Percentiles rank a stretch among this genome's conserved stretches.
phyloP scores from a whole-genome alignment of 495 filamentous ascomycete genomes.

The Penicillium crystallinum region DNA sequence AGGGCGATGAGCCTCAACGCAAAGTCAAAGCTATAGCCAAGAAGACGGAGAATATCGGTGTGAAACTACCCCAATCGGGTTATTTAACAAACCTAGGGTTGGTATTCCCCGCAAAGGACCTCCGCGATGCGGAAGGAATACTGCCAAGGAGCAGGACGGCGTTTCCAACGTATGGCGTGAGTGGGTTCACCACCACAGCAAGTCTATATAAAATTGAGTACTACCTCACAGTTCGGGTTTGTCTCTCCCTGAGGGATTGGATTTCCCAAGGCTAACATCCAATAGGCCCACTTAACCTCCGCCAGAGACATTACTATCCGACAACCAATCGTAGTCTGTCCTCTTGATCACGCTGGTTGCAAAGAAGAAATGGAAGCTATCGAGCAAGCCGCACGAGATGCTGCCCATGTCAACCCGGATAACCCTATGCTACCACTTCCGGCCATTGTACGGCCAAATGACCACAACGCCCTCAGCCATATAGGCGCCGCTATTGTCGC shows the following conservation, averaged over 20 bases:
- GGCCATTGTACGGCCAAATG: slow-evolving; percentile 71
- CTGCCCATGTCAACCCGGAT: slow-evolving; percentile 74
- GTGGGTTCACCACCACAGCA: slow-evolving; percentile 88
- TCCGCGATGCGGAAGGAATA: slow-evolving; percentile 82
- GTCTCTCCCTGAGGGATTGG: slow-evolving; percentile 10
- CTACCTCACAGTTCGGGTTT: slow-evolving; percentile 87
- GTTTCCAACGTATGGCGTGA: slow-evolving; percentile 85
- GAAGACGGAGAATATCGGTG: slow-evolving; percentile 72
- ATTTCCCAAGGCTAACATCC: slow-evolving; percentile 7
- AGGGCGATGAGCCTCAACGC: slow-evolving; percentile 92
- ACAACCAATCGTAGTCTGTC: slow-evolving; percentile 93
- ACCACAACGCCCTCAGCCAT: slow-evolving; percentile 67
- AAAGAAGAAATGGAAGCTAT: slow-evolving; percentile 99
- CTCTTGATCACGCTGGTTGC: slow-evolving; percentile 89
- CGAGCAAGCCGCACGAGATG: slow-evolving; percentile 89
- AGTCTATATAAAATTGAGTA: slow-evolving; percentile 98
- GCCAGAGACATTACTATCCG: slow-evolving; percentile 86
- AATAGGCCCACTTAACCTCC: slow-evolving; percentile 81
- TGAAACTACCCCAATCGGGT: slow-evolving; percentile 79
- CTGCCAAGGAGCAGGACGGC: slow-evolving; percentile 76
- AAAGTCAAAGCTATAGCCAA: slow-evolving; percentile 84
- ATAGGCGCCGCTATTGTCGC: slow-evolving; percentile 83
- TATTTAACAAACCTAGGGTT: slow-evolving; percentile 88
- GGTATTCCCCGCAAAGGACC: slow-evolving; percentile 85
- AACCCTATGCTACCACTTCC: slow-evolving; percentile 84